Evolutionary conservation across 805 yeast genomes (phyloP), one percentile per base, ranked within the genome.

Genomic region (Saccharomycopsis sp.): DNA sequence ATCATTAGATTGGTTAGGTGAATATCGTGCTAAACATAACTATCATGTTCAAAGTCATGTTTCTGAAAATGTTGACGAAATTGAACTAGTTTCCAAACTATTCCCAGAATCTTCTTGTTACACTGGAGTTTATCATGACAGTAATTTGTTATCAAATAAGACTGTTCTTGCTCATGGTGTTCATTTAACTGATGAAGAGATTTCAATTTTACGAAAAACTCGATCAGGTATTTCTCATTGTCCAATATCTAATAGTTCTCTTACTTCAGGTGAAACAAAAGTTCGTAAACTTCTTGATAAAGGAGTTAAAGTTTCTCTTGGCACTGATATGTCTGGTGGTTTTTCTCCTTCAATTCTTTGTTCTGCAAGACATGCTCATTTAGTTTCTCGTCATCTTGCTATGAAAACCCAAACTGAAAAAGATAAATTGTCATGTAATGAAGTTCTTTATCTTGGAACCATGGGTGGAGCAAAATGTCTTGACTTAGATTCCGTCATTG

Each of bases 111-210:
- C 72, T 46, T 58, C 63, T 15, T 63, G 67, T 41, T 89, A 89
- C 54, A 72, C 96, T 0, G 79, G 74, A 41, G 94, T 89, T 4
- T 89, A 89, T 56, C 72, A 79, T 49, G 60, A 67, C 37, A 73
- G 73, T 47, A 69, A 72, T 2, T 60, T 89, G 27, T 59, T 89
- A 36, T 71, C 71, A 17, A 57, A 64, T 1, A 72, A 71, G 47
- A 87, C 97, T 0, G 75, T 86, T 23, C 62, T 89, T 44, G 98
- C 96, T 0, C 98, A 89, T 55, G 94, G 92, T 28, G 67, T 92
- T 29, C 94, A 88, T 53, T 62, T 89, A 40, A 49, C 73, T 1
- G 75, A 72, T 6, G 66, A 66, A 2, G 98, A 89, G 57, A 65
- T 76, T 31, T 59, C 67, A 14, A 45, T 82, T 17, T 65, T 92